A percentile compares a stretch with the other conserved stretches of the same genome.
Conservation (phyloP, 2,329 filamentous ascomycete species). For the Byssoonygena ceratinophila region DNA sequence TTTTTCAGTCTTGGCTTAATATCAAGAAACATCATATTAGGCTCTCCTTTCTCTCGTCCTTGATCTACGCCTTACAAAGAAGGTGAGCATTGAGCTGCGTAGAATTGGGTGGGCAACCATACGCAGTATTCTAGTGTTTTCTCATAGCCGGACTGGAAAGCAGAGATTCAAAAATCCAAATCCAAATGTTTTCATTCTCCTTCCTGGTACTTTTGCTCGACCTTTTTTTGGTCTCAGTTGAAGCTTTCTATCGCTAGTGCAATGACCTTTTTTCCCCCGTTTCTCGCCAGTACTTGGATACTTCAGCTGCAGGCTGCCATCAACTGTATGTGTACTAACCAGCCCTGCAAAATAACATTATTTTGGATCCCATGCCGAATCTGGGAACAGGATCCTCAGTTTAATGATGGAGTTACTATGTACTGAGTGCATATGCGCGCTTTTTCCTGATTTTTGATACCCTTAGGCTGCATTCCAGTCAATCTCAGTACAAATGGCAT, state of each 20-base stretch:
- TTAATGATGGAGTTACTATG: too few relatives aligned
- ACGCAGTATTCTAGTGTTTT: constrained; percentile 1
- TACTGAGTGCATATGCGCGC: too few relatives aligned
- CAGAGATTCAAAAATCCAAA: background rate
- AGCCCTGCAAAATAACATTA: too few relatives aligned
- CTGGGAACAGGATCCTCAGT: too few relatives aligned
- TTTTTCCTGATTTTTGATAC: too few relatives aligned
- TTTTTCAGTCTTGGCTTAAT: background rate
- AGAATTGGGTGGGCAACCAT: background rate
- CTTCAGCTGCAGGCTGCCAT: too few relatives aligned
- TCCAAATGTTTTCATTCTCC: background rate
- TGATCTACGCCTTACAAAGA: background rate
- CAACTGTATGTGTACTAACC: too few relatives aligned
- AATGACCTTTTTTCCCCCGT: too few relatives aligned
- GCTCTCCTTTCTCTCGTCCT: background rate
- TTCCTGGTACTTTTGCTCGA: background rate
- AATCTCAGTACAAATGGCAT: too few relatives aligned
- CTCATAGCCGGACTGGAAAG: background rate
- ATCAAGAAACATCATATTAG: background rate
- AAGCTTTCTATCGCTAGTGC: background rate
- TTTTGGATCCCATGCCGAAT: too few relatives aligned
- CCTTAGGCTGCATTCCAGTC: too few relatives aligned
- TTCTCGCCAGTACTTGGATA: too few relatives aligned
- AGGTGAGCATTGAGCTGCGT: background rate
- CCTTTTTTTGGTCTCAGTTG: background rate